Conservation (phyloP, 2,329 filamentous ascomycete genomes). For the Colletotrichum sp. region DNA sequence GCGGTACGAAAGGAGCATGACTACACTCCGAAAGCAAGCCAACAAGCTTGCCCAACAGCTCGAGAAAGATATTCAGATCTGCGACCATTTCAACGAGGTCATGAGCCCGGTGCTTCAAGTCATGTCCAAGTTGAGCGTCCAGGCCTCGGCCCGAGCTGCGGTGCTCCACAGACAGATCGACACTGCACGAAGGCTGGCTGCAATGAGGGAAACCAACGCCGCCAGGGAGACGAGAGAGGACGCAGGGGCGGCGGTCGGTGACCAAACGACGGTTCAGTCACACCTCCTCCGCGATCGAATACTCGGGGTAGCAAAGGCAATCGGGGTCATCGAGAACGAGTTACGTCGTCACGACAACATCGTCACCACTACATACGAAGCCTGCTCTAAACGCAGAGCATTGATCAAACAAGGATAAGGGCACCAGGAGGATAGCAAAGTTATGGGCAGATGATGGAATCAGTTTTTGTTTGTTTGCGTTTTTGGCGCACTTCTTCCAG, state of each 20-base stretch:
- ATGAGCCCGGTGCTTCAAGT: background rate
- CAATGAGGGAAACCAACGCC: background rate
- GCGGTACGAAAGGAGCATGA: background rate
- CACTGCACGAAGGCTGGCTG: background rate
- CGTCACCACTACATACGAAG: background rate
- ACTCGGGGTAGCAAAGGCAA: background rate
- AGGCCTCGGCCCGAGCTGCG: background rate
- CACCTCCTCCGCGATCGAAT: background rate
- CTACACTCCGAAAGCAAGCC: background rate
- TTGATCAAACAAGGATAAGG: background rate
- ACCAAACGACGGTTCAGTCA: background rate
- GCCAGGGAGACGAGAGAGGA: background rate
- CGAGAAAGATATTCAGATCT: background rate
- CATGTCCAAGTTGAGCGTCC: background rate
- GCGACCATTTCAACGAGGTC: background rate
- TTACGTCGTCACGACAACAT: background rate
- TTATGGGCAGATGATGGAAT: background rate
- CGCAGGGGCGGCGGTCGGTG: background rate
- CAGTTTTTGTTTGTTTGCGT: background rate
- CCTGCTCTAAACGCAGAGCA: background rate
- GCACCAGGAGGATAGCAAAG: background rate
- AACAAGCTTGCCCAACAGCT: background rate
- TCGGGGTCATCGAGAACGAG: background rate
- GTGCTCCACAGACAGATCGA: background rate
- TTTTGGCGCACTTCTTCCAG: background rate